Evolutionary conservation across 257 asterid genomes (phyloP).

Genomic region (Salvia hispanica): DNA sequence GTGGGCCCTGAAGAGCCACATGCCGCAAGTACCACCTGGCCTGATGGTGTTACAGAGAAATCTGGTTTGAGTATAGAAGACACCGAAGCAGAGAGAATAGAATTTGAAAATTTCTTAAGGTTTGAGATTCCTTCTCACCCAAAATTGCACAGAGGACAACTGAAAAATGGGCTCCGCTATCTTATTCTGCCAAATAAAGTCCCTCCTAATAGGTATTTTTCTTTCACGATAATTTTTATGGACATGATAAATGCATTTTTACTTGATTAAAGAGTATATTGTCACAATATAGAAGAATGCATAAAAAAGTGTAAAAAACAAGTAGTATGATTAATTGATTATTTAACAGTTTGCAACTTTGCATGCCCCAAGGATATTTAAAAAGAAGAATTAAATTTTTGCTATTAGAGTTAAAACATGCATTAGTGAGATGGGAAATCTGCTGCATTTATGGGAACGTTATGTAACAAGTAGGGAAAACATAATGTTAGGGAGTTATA

Average conservation of each 20-base stretch:
- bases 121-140: slow-evolving; percentile 90
- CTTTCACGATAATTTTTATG: slow-evolving; percentile 8
- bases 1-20: slow-evolving; percentile 99
- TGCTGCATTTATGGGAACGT: too few species aligned
- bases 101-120: slow-evolving; percentile 64
- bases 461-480: too few species aligned
- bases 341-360: not conserved
- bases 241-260: slow-evolving; percentile 28
- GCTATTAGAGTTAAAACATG: too few species aligned
- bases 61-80: slow-evolving; percentile 63
- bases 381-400: too few species aligned
- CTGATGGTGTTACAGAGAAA: slow-evolving; percentile 79
- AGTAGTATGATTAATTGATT: too few species aligned
- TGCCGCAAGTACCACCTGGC: slow-evolving; percentile 95
- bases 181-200: slow-evolving; percentile 94
- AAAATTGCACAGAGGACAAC: slow-evolving; percentile 85
- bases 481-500: too few species aligned
- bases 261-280: slow-evolving; percentile 18
- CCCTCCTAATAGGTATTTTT: slow-evolving; percentile 84
- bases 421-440: too few species aligned
- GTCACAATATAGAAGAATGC: slow-evolving; percentile 13
- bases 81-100: slow-evolving; percentile 61
- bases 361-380: not conserved
- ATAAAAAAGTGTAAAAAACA: slow-evolving; percentile 5
- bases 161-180: slow-evolving; percentile 93